phyloP scores from a whole-genome alignment of 768 basidiomycete genomes.

The Mycena galopus region DNA sequence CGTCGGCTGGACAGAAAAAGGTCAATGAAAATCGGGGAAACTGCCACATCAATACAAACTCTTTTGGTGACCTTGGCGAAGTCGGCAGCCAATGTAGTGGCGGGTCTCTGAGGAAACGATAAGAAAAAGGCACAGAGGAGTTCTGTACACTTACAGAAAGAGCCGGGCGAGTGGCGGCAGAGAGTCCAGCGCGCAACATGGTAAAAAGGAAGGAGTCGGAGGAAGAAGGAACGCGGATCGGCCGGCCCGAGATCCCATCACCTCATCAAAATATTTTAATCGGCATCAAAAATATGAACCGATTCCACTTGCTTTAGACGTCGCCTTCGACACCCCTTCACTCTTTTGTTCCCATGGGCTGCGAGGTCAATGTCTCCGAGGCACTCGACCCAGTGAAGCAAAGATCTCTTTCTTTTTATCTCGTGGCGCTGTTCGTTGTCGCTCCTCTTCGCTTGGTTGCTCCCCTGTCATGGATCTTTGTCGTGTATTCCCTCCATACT shows the following conservation, averaged over 20 bases:
- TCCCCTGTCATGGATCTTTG: constrained; percentile 77
- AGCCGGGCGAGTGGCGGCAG: constrained; percentile 67
- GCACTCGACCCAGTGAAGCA: constrained; percentile 55
- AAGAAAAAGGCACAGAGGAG: constrained; percentile 14
- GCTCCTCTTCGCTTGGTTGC: constrained; percentile 74
- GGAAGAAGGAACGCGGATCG: constrained; percentile 43
- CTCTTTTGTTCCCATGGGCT: constrained; percentile 35
- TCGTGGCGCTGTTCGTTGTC: constrained; percentile 68
- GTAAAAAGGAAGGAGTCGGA: constrained; percentile 42
- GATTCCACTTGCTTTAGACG: too few relatives aligned
- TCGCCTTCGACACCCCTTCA: neutral
- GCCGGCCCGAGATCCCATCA: constrained; percentile 22
- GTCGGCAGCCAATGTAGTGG: constrained; percentile 83
- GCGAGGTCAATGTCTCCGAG: constrained; percentile 59
- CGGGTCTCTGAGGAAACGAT: constrained; percentile 64
- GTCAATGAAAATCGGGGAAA: constrained; percentile 22
- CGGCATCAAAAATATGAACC: neutral
- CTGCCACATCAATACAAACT: constrained; percentile 56
- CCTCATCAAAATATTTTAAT: neutral
- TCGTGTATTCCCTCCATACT: constrained; percentile 61
- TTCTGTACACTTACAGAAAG: constrained; percentile 60
- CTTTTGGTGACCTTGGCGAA: constrained; percentile 82
- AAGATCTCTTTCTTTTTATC: constrained; percentile 66
- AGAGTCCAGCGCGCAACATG: constrained; percentile 79
- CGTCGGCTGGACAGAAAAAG: constrained; percentile 64